A percentile compares a stretch with the other conserved stretches of the same genome.
phyloP scores from a whole-genome alignment of 1,284 basidiomycete genomes.

The Moniliophthora roreri region DNA sequence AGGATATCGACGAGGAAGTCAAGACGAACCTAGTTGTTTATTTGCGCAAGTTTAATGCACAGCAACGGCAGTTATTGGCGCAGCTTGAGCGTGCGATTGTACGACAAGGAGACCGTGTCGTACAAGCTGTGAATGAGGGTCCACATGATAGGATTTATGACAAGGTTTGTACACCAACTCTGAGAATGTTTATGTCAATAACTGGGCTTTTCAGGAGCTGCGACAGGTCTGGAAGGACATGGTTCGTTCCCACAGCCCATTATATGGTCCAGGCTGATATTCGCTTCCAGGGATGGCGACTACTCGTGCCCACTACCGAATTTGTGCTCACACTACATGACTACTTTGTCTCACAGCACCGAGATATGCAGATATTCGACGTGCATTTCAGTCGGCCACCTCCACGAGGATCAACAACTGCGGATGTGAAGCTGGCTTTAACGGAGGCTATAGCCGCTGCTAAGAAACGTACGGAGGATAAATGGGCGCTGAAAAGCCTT shows the following conservation, averaged over 20 bases:
- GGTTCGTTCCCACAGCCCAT: constrained; percentile 7
- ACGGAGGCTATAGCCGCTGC: constrained; percentile 5
- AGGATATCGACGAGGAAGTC: constrained; percentile 7
- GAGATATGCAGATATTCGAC: constrained; percentile 1
- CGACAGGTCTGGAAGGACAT: constrained; percentile 25
- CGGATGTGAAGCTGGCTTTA: constrained; percentile 2
- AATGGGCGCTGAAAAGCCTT: constrained; percentile 12
- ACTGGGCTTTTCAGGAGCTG: constrained; percentile 17
- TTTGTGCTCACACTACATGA: constrained; percentile 10
- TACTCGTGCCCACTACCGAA: constrained; percentile 7
- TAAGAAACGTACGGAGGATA: constrained; percentile 10
- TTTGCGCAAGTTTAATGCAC: constrained; percentile 18
- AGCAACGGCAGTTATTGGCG: constrained; percentile 13
- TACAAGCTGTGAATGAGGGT: constrained; percentile 16
- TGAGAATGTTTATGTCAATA: not conserved
- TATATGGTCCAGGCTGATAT: not conserved
- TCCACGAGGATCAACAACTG: not conserved
- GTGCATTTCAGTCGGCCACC: constrained; percentile 1
- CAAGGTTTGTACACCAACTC: constrained; percentile 5
- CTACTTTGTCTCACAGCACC: constrained; percentile 5
- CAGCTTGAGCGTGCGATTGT: constrained; percentile 11
- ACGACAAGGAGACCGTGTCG: constrained; percentile 17
- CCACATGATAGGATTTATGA: constrained; percentile 17
- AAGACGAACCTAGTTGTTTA: constrained; percentile 18
- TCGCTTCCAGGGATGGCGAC: constrained; percentile 7